Conservation (phyloP, 768 basidiomycete species). For the Multifurca ochricompacta region DNA sequence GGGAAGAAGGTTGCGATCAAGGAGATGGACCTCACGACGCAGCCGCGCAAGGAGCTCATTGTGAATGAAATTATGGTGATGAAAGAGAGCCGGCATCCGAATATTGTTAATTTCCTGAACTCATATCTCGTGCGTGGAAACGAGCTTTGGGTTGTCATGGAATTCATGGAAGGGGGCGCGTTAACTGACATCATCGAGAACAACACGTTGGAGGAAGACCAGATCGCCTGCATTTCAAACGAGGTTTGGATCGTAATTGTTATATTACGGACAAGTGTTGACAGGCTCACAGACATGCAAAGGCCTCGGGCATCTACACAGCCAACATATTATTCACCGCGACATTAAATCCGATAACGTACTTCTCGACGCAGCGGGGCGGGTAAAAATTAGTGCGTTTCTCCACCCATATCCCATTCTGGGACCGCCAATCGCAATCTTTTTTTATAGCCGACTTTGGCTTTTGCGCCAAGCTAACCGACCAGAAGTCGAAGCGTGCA, state of each 20-base stretch:
- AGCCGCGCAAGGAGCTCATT: conserved; percentile 94
- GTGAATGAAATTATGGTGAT: conserved; percentile 98
- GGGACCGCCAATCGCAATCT: not conserved
- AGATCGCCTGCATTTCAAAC: conserved; percentile 83
- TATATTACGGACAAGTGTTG: not conserved
- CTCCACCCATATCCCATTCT: not conserved
- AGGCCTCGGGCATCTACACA: conserved; percentile 87
- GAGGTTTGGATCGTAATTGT: conserved; percentile 52
- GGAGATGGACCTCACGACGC: conserved; percentile 94
- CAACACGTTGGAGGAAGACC: conserved; percentile 90
- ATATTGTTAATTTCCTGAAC: conserved; percentile 93
- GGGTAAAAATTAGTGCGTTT: conserved; percentile 92
- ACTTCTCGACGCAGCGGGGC: conserved; percentile 82
- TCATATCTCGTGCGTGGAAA: conserved; percentile 81
- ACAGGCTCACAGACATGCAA: conserved; percentile 70
- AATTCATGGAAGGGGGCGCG: conserved; percentile 98
- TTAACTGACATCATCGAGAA: conserved; percentile 98
- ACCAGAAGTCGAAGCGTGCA: conserved; percentile 93
- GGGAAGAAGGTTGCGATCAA: conserved; percentile 94
- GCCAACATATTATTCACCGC: conserved; percentile 91
- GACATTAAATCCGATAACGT: conserved; percentile 98
- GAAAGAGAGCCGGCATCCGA: conserved; percentile 96
- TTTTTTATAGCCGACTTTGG: conserved; percentile 77
- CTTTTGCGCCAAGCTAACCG: conserved; percentile 92
- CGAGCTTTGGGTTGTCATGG: conserved; percentile 98